Conservation (phyloP, 257 asterid genomes). For the Datura wrightii region DNA sequence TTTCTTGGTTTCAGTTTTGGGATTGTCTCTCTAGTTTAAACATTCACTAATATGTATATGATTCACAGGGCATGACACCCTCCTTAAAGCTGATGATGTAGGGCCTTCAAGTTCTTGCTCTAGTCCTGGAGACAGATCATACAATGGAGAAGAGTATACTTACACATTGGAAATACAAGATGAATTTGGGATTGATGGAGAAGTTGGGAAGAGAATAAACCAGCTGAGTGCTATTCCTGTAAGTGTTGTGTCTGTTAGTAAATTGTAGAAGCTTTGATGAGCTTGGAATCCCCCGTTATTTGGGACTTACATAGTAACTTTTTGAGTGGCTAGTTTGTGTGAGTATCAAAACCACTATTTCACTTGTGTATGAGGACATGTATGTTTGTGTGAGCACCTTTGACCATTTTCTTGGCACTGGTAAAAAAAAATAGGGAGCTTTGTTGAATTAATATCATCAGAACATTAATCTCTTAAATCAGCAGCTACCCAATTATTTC, state of each 20-base stretch:
- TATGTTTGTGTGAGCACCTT: background rate
- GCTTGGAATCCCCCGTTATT: background rate
- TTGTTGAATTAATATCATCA: background rate
- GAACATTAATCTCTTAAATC: background rate
- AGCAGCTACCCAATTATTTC: background rate
- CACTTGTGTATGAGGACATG: background rate
- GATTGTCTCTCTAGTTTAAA: background rate
- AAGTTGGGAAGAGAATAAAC: conserved; percentile 84
- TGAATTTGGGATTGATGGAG: conserved; percentile 85
- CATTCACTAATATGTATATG: conserved; percentile 34
- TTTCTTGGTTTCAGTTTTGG: conserved; percentile 31
- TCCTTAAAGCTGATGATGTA: conserved; percentile 56
- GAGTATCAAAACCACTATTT: background rate
- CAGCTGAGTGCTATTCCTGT: conserved; percentile 82
- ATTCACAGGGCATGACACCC: conserved; percentile 55
- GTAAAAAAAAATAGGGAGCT: background rate
- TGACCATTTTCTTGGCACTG: background rate
- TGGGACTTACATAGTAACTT: background rate
- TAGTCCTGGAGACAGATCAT: conserved; percentile 75
- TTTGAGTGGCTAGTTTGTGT: background rate
- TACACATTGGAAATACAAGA: conserved; percentile 74
- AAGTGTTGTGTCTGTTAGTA: conserved; percentile 44
- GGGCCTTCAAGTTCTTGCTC: conserved; percentile 63
- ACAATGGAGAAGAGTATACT: conserved; percentile 63
- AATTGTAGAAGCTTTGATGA: conserved; percentile 2